Evolutionary conservation across 164 flowering plant species (phyloP).

Genomic region (Saururus chinensis): DNA sequence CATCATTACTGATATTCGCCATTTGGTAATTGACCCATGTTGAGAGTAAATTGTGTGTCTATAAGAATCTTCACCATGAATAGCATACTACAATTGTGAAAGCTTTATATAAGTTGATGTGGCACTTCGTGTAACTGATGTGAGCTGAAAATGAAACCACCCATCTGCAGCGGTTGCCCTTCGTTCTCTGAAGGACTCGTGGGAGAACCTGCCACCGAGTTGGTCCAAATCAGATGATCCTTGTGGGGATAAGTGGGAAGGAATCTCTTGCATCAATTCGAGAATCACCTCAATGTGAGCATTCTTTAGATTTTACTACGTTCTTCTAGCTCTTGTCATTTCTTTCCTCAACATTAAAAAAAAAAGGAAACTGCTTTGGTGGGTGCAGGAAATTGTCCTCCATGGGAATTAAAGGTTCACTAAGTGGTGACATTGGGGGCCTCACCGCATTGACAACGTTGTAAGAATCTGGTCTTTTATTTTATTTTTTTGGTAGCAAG

Average conservation of each 20-base stretch:
- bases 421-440: slow-evolving; percentile 66
- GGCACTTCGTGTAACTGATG: not conserved
- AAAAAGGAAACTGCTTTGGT: not conserved
- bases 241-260: slow-evolving; percentile 71
- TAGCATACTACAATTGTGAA: no score
- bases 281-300: slow-evolving; percentile 69
- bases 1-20: not conserved
- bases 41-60: no score
- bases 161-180: slow-evolving; percentile 40
- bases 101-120: no score
- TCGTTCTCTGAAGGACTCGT: slow-evolving; percentile 37
- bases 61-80: no score
- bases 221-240: slow-evolving; percentile 70
- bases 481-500: no score
- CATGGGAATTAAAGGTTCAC: slow-evolving; percentile 59
- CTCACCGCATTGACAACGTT: slow-evolving; percentile 61
- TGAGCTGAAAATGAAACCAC: not conserved
- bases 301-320: not conserved
- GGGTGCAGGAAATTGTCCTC: slow-evolving; percentile 63
- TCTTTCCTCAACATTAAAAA: not conserved
- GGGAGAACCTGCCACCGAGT: slow-evolving; percentile 74
- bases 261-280: slow-evolving; percentile 58
- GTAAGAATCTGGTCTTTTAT: slow-evolving; percentile 40
- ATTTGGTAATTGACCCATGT: no score
- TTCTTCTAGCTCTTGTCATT: not conserved